These are phyloP conservation scores for Cinnamomum micranthum DNA, from an alignment of 164 flowering plant genomes.

Conservation along the genomic window DNA sequence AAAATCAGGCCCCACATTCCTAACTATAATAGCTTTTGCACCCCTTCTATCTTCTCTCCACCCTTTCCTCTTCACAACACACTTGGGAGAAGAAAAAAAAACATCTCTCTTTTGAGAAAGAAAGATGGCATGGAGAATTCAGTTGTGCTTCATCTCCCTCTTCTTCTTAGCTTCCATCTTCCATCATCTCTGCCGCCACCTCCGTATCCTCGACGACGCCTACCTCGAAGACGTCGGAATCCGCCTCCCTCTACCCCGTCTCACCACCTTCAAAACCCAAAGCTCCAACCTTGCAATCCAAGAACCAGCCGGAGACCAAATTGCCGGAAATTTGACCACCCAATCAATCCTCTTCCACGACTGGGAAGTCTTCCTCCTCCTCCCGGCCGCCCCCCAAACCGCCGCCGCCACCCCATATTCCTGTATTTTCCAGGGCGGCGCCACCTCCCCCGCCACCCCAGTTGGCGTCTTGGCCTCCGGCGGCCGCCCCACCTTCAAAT, in stretches of 20 bases:
- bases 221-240: too few relatives aligned
- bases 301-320: not conserved
- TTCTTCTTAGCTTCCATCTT: constrained; percentile 12
- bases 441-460: constrained; percentile 43
- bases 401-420: constrained; percentile 3
- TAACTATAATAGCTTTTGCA: too few relatives aligned
- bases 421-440: constrained; percentile 57
- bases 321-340: not conserved
- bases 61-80: too few relatives aligned
- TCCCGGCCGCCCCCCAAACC: constrained; percentile 1
- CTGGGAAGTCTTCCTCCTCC: constrained; percentile 65
- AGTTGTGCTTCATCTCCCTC: constrained; percentile 10
- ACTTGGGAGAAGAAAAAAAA: too few relatives aligned
- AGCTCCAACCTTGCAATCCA: constrained; percentile 2
- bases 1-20: too few relatives aligned
- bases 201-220: not conserved
- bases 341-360: constrained; percentile 57
- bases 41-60: too few relatives aligned
- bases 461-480: constrained; percentile 37
- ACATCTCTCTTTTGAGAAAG: not conserved
- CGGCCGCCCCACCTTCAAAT: constrained; percentile 35
- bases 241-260: not conserved
- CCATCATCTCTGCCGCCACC: constrained; percentile 17
- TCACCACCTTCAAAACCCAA: constrained; percentile 1
- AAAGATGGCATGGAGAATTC: not conserved